Evolutionary conservation across 805 yeast species (phyloP), one percentile per base, ranked within the genome.

Genomic region (Lipomyces kockii): DNA sequence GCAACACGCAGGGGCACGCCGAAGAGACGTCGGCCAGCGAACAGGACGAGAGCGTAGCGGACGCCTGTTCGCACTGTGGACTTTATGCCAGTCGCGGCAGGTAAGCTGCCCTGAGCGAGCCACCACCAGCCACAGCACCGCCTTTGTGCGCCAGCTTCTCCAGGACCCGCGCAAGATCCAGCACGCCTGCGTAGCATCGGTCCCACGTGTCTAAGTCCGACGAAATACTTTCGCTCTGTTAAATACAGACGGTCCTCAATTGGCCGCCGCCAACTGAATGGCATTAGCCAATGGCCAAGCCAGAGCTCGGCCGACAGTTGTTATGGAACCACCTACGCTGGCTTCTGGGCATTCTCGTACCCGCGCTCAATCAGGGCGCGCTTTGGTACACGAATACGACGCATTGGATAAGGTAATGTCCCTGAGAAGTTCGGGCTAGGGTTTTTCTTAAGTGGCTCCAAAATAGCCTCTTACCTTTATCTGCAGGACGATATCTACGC

Each of bases 1-100:
- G 17, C 27, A 52, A 22, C 55, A 52, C 55, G 17, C 55, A 22
- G 49, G 49, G 49, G 49, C 49, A 17, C 22, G 49, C 49, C 49
- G 49, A 43, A 43, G 49, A 43, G 22, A 43, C 49, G 9, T 17
- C 22, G 20, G 49, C 49, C 22, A 17, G 3, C 22, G 49, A 43
- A 17, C 11, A 43, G 49, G 49, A 43, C 14, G 49, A n/a, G 11
- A 43, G 22, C 20, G 25, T n/a, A n/a, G 20, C 22, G 20, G 8
- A 43, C 43, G 17, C 22, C n/a, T 17, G 22, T 43, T 43, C 7
- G 22, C 49, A 43, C 20, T 17, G 3, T 43, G 14, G 14, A 11
- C 39, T 14, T 37, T 17, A 17, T n/a, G 7, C 22, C 49, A n/a
- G 49, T 8, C 49, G 49, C 22, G 2, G 49, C 49, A 43, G 49